These are phyloP conservation scores for Lipomyces yamanashiensis DNA, from an alignment of 805 yeast genomes.

Conservation along the genomic window DNA sequence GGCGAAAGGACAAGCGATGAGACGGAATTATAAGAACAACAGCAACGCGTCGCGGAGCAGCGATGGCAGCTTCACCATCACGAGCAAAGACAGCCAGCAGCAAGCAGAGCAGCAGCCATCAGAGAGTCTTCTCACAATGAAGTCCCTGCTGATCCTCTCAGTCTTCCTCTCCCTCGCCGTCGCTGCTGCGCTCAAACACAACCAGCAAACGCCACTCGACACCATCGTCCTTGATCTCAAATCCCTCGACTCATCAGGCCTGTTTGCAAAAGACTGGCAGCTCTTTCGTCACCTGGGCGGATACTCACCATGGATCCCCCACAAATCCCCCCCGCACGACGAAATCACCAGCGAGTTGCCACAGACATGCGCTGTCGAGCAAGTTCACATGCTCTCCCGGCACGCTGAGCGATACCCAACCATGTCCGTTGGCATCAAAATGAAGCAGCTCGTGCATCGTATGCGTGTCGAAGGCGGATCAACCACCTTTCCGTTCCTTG, in stretches of 20 bases:
- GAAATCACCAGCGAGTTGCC: slow-evolving; percentile 10
- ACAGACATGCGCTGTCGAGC: slow-evolving; percentile 22
- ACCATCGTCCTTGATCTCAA: neutral
- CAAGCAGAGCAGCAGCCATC: neutral
- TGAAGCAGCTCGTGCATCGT: slow-evolving; percentile 22
- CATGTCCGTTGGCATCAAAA: slow-evolving; percentile 20
- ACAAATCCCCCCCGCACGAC: neutral
- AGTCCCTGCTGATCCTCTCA: neutral
- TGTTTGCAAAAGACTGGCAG: neutral
- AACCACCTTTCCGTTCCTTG: slow-evolving; percentile 22
- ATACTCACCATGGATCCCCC: slow-evolving; percentile 34
- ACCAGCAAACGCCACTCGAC: neutral
- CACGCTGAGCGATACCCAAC: slow-evolving; percentile 36
- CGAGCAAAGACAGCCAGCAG: neutral
- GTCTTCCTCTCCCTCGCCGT: neutral
- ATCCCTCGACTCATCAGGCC: neutral
- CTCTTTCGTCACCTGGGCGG: slow-evolving; percentile 32
- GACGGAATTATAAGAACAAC: too few species aligned
- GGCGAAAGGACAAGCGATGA: too few species aligned
- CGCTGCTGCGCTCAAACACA: slow-evolving; percentile 1
- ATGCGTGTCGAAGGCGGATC: slow-evolving; percentile 14
- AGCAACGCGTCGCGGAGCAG: too few species aligned
- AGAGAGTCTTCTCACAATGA: neutral
- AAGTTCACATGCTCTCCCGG: slow-evolving; percentile 34
- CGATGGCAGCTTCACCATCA: neutral